phyloP scores from a whole-genome alignment of 306 rosid genomes.

The Glycine tomentella region DNA sequence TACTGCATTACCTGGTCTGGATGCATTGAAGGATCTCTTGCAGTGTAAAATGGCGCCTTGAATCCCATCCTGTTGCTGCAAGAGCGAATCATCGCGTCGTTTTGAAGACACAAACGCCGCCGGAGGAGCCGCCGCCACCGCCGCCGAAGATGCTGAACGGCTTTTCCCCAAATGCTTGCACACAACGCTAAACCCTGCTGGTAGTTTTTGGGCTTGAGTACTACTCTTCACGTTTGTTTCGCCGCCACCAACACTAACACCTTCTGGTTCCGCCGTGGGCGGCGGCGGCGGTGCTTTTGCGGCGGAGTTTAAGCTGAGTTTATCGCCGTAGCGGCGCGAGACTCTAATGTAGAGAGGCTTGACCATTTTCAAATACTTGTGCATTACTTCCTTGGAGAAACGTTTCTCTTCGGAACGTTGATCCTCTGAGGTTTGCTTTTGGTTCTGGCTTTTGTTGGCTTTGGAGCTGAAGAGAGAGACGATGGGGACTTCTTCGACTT shows the following conservation, averaged over 20 bases:
- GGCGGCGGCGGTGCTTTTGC: conserved; percentile 9
- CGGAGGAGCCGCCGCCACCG: conserved; percentile 62
- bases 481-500: conserved; percentile 87
- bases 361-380: conserved; percentile 81
- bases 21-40: conserved; percentile 91
- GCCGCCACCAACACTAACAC: not conserved
- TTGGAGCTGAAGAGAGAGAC: conserved; percentile 81
- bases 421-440: conserved; percentile 55
- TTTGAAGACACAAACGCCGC: conserved; percentile 53
- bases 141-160: conserved; percentile 93
- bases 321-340: conserved; percentile 78
- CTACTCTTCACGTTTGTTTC: conserved; percentile 42
- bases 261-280: conserved; percentile 22
- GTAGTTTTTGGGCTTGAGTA: conserved; percentile 50
- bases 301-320: conserved; percentile 49
- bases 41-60: conserved; percentile 97
- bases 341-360: conserved; percentile 89
- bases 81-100: conserved; percentile 85
- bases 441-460: conserved; percentile 40
- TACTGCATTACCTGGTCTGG: conserved; percentile 58
- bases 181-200: conserved; percentile 78
- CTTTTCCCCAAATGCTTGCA: conserved; percentile 96
- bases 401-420: conserved; percentile 69
- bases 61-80: conserved; percentile 96
- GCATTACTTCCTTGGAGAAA: conserved; percentile 84